phyloP scores from a whole-genome alignment of 768 basidiomycete genomes.

The Hydnomerulius pinastri region DNA sequence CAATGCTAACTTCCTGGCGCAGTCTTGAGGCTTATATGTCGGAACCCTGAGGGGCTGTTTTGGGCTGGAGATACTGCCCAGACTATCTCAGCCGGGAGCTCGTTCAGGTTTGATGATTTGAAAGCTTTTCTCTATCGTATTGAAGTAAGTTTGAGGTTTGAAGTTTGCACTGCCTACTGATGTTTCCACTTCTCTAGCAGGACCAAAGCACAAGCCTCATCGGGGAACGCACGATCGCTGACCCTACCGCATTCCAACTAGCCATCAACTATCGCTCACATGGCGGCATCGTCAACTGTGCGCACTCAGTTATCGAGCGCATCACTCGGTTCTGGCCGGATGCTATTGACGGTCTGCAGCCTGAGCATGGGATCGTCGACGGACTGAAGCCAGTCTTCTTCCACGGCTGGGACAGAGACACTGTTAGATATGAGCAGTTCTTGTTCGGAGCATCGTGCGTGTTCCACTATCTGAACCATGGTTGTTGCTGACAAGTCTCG shows the following conservation, averaged over 20 bases:
- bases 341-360: constrained; percentile 58
- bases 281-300: constrained; percentile 73
- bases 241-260: constrained; percentile 54
- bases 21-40: constrained; percentile 67
- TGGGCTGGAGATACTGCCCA: constrained; percentile 85
- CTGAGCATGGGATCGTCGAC: constrained; percentile 55
- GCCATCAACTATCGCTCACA: constrained; percentile 70
- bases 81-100: constrained; percentile 71
- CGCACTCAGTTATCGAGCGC: constrained; percentile 63
- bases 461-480: neutral
- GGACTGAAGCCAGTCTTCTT: constrained; percentile 63
- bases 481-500: constrained; percentile 9
- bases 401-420: constrained; percentile 45
- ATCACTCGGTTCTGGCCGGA: constrained; percentile 63
- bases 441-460: constrained; percentile 51
- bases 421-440: constrained; percentile 54
- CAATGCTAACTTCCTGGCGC: constrained; percentile 5
- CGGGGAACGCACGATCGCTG: constrained; percentile 14
- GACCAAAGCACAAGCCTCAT: constrained; percentile 15
- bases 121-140: constrained; percentile 65
- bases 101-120: constrained; percentile 71
- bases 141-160: constrained; percentile 44
- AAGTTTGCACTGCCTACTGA: neutral
- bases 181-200: constrained; percentile 15
- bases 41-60: constrained; percentile 66